phyloP scores from a whole-genome alignment of 129 eudicot species.

The Pittosporum tobira region DNA sequence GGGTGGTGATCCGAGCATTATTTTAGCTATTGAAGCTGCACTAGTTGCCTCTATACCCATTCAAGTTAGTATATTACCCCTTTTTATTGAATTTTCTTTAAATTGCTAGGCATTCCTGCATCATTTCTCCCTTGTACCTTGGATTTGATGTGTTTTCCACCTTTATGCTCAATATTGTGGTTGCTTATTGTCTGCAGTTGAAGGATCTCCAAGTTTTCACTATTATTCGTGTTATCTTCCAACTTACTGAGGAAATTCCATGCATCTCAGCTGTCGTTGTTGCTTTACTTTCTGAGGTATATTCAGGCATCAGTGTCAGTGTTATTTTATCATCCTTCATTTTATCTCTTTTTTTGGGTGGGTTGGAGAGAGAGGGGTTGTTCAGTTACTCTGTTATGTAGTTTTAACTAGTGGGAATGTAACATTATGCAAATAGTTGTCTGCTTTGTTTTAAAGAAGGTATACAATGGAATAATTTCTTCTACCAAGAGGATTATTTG shows the following conservation, averaged over 20 bases:
- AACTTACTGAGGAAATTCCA: conserved; percentile 89
- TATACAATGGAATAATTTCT: too few relatives aligned
- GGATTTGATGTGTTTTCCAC: neutral
- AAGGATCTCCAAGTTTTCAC: conserved; percentile 95
- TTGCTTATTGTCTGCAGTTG: conserved; percentile 48
- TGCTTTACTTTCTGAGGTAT: conserved; percentile 91
- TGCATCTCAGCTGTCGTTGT: conserved; percentile 98
- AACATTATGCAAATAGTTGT: too few relatives aligned
- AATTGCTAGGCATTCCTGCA: neutral
- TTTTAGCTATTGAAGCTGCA: conserved; percentile 83
- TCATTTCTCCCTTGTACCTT: neutral
- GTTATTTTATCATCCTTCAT: too few relatives aligned
- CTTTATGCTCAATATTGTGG: neutral
- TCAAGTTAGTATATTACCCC: conserved; percentile 44
- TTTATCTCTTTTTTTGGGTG: too few relatives aligned
- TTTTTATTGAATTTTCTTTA: neutral
- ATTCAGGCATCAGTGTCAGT: neutral
- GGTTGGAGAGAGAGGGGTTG: too few relatives aligned
- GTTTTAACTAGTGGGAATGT: too few relatives aligned
- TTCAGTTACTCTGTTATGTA: too few relatives aligned
- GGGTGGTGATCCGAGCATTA: conserved; percentile 95
- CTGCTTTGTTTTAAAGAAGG: too few relatives aligned
- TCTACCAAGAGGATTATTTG: too few relatives aligned
- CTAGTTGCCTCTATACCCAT: conserved; percentile 84
- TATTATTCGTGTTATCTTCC: conserved; percentile 85